Conservation (phyloP, 805 yeast genomes). For the Wilhelminamyces savonicus region DNA sequence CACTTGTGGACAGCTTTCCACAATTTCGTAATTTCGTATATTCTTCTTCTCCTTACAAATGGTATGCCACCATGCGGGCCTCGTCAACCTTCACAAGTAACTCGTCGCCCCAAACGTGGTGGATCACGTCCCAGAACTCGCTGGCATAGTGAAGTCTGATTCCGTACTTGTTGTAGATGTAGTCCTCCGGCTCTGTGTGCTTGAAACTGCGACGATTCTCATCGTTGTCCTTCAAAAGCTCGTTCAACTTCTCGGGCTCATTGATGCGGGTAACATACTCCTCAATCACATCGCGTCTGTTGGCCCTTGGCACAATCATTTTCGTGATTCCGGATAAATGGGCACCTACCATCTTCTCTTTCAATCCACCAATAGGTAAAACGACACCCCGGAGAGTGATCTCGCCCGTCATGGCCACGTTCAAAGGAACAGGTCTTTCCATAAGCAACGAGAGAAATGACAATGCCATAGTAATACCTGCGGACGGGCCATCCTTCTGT, state of each 20-base stretch:
- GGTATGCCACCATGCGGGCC: conserved; percentile 8
- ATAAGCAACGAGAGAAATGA: conserved; percentile 39
- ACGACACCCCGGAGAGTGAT: conserved; percentile 74
- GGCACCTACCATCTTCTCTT: conserved; percentile 74
- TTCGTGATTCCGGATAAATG: conserved; percentile 52
- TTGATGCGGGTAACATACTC: conserved; percentile 39
- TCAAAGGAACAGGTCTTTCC: conserved; percentile 37
- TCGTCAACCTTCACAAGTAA: conserved; percentile 17
- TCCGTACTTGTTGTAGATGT: conserved; percentile 48
- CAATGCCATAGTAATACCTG: conserved; percentile 46
- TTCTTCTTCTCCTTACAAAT: conserved; percentile 5
- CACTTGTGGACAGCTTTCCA: no score
- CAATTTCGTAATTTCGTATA: no score
- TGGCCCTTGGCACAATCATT: conserved; percentile 66
- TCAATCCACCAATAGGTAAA: conserved; percentile 76
- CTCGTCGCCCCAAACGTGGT: conserved; percentile 60
- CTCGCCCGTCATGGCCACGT: conserved; percentile 83
- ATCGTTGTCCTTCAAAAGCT: conserved; percentile 31
- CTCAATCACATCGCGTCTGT: conserved; percentile 62
- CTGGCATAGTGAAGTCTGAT: conserved; percentile 59
- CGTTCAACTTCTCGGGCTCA: conserved; percentile 26
- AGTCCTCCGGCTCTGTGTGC: conserved; percentile 42
- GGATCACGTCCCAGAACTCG: conserved; percentile 73
- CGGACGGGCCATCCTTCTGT: conserved; percentile 44
- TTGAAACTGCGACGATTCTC: conserved; percentile 15